Evolutionary conservation across 1,284 basidiomycete species (phyloP), one percentile per base, ranked within the genome.

Genomic region (Amylostereum areolatum): DNA sequence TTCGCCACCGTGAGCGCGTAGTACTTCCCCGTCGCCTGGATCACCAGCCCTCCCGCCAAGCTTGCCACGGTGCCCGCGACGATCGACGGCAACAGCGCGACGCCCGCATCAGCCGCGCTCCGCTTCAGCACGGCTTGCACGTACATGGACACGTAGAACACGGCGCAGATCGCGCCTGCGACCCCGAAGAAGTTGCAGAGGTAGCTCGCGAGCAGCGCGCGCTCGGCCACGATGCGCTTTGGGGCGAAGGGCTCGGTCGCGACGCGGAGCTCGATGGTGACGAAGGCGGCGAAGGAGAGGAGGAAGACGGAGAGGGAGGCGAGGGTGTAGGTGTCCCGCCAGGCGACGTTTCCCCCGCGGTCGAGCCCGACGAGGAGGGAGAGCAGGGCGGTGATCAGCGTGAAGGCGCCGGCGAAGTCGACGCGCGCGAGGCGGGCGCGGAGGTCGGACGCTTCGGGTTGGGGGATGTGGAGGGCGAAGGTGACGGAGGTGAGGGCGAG

Each of bases 231-330:
- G 55, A 84, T 79, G 25, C 73, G 65, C 48, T 66, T 66, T 0
- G 81, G 81, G 0, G 79, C 78, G 54, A 83, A 77, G 3, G 81
- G 81, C 60, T 83, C 80, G 11, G 62, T 62, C 1, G 81, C 80
- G 46, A 73, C 60, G 32, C 66, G 57, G 55, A 72, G 64, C 59
- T 83, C 68, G 35, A 66, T 57, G 10, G 59, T 32, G 10, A 52
- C 49, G 55, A 70, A 69, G 10, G 54, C 42, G 9, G 51, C 25
- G 47, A 61, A 55, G 34, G 63, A 46, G 1, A 59, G 32, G 3
- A 28, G 53, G 32, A 62, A 59, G 9, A 52, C 45, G 5, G 51
- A 25, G 33, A 69, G 57, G 12, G 57, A 55, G 24, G 48, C 49
- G 45, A 67, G 43, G n/a, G 67, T 69, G 43, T 54, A 24, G 3